Conservation (phyloP, 164 flowering plant genomes). For the Vitis amurensis region DNA sequence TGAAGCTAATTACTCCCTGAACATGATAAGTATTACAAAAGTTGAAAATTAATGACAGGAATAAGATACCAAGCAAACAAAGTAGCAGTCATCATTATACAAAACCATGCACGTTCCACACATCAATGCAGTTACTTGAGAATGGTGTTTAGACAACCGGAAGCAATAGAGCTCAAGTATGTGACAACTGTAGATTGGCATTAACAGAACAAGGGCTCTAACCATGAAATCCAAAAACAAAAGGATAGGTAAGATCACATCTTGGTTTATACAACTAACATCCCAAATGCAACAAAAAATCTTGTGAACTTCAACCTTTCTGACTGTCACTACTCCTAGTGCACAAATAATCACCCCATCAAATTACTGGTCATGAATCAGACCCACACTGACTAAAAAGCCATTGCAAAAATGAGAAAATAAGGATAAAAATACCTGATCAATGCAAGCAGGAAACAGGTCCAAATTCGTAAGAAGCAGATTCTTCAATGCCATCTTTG, state of each 20-base stretch:
- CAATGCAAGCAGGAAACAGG: conserved; percentile 97
- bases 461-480: conserved; percentile 95
- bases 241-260: background rate
- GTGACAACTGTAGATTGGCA: background rate
- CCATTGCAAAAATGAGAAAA: background rate
- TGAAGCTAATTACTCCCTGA: background rate
- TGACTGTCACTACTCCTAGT: too few relatives aligned
- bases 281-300: too few relatives aligned
- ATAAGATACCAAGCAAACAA: too few relatives aligned
- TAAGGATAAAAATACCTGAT: conserved; percentile 62
- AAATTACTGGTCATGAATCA: background rate
- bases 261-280: background rate
- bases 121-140: background rate
- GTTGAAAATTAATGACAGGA: background rate
- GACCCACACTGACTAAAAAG: background rate
- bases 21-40: background rate
- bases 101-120: background rate
- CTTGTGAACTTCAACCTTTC: background rate
- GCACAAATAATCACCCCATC: background rate
- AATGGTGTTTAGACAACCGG: background rate
- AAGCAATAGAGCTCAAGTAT: background rate
- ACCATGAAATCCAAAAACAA: background rate
- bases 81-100: too few relatives aligned
- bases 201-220: background rate
- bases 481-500: conserved; percentile 92